Percentiles rank a stretch among this genome's conserved stretches.
Evolutionary conservation across 306 rosid genomes (phyloP).

Genomic region (Abrus precatorius): DNA sequence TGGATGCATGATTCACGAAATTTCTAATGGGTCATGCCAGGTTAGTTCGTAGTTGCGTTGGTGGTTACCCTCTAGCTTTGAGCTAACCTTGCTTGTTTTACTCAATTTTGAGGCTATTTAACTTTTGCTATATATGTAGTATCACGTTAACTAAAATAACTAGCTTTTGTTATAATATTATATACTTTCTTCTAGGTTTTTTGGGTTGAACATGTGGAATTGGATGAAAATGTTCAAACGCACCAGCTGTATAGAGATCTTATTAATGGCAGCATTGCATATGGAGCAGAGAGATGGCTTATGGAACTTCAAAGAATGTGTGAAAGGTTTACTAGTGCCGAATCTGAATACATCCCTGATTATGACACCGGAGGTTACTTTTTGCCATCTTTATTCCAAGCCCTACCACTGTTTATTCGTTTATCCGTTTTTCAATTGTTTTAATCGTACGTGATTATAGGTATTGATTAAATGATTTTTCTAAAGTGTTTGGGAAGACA

Average conservation of each 20-base stretch:
- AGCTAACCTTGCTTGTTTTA: neutral
- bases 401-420: neutral
- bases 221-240: slow-evolving; percentile 60
- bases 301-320: slow-evolving; percentile 70
- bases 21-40: slow-evolving; percentile 57
- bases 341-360: neutral
- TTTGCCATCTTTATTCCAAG: neutral
- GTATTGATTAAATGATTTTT: too few relatives aligned
- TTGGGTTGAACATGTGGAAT: slow-evolving; percentile 86
- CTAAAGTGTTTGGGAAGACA: too few relatives aligned
- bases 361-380: slow-evolving; percentile 49
- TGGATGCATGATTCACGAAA: slow-evolving; percentile 70
- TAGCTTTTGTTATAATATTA: neutral
- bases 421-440: too few relatives aligned
- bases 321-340: slow-evolving; percentile 50
- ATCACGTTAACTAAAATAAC: neutral
- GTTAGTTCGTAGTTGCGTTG: slow-evolving; percentile 43
- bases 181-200: slow-evolving; percentile 57
- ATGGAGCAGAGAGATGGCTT: slow-evolving; percentile 86
- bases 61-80: neutral
- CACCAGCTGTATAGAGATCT: slow-evolving; percentile 64
- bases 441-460: too few relatives aligned
- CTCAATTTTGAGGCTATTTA: neutral
- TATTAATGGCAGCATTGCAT: slow-evolving; percentile 51
- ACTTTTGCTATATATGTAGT: too few relatives aligned